These are phyloP conservation scores for Trichoderma koningii DNA, from an alignment of 2,329 filamentous ascomycete genomes.

Conservation along the genomic window DNA sequence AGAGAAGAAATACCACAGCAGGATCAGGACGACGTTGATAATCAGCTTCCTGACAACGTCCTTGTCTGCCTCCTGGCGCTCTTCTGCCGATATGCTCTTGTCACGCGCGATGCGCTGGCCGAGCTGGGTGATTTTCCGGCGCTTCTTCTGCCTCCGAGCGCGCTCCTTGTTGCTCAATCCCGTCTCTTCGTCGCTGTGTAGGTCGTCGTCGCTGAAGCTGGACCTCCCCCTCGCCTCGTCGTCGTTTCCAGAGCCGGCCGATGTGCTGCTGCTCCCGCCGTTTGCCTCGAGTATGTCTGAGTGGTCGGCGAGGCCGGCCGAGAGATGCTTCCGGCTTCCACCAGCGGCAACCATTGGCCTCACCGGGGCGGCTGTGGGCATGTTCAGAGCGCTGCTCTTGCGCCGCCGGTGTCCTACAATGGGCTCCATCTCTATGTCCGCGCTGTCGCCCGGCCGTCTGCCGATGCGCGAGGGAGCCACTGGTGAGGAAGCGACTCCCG, in stretches of 20 bases:
- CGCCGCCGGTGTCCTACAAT: constrained; percentile 58
- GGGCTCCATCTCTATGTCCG: constrained; percentile 59
- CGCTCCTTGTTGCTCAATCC: constrained; percentile 76
- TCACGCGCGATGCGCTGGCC: constrained; percentile 69
- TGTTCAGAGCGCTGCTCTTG: constrained; percentile 52
- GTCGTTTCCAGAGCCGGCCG: constrained; percentile 34
- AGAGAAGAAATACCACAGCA: constrained; percentile 87
- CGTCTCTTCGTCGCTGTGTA: constrained; percentile 86
- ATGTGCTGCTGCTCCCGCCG: constrained; percentile 34
- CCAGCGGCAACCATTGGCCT: constrained; percentile 25
- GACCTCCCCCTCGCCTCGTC: constrained; percentile 52
- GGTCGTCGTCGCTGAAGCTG: constrained; percentile 68
- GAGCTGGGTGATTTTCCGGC: constrained; percentile 66
- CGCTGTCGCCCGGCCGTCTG: constrained; percentile 33
- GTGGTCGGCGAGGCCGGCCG: constrained; percentile 43
- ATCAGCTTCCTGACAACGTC: constrained; percentile 68
- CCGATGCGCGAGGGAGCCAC: constrained; percentile 23
- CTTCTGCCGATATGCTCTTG: constrained; percentile 64
- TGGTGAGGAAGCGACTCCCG: not conserved
- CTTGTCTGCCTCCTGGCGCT: constrained; percentile 75
- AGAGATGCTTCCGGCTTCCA: constrained; percentile 28
- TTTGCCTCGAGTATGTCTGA: constrained; percentile 52
- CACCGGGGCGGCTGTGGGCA: constrained; percentile 33
- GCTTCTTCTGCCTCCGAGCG: constrained; percentile 66
- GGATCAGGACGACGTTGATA: constrained; percentile 79